Evolutionary conservation across 495 filamentous ascomycete genomes (phyloP).

Genomic region (Tuber borchii): DNA sequence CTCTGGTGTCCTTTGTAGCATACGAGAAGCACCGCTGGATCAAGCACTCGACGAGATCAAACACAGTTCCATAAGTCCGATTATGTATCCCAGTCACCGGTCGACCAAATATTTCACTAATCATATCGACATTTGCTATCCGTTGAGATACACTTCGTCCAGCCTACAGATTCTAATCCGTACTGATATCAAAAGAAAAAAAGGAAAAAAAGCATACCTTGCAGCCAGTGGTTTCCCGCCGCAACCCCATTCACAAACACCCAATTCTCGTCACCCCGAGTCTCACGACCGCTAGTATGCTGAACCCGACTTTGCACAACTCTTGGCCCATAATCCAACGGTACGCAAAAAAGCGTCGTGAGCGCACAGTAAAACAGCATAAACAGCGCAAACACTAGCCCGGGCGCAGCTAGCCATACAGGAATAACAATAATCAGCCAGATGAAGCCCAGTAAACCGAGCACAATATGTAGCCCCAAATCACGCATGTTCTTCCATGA

Average conservation of each 20-base stretch:
- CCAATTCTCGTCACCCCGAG: conserved; percentile 56
- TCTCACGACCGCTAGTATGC: conserved; percentile 6
- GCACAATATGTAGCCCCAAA: conserved; percentile 22
- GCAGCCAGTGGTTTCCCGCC: conserved; percentile 48
- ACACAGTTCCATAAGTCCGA: conserved; percentile 64
- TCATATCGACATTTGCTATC: conserved; percentile 58
- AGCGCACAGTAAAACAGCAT: conserved; percentile 27
- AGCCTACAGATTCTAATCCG: conserved; percentile 5
- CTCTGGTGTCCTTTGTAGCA: conserved; percentile 61
- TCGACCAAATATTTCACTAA: conserved; percentile 68
- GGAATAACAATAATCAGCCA: conserved; percentile 27
- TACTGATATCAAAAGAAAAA: background rate
- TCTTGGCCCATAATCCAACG: conserved; percentile 26
- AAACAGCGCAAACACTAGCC: conserved; percentile 22
- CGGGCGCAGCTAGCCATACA: conserved; percentile 21
- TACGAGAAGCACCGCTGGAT: conserved; percentile 71
- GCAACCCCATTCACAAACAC: conserved; percentile 66
- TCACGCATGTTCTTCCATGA: conserved; percentile 27
- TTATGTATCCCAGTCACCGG: conserved; percentile 78
- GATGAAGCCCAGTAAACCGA: conserved; percentile 15
- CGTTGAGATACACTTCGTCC: conserved; percentile 35
- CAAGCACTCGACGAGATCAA: conserved; percentile 69
- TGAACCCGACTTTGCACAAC: conserved; percentile 26
- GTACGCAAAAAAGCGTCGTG: conserved; percentile 17
- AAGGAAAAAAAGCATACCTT: conserved; percentile 21